phyloP scores from a whole-genome alignment of 2,329 filamentous ascomycete genomes.

The Colletotrichum euphorbiae region DNA sequence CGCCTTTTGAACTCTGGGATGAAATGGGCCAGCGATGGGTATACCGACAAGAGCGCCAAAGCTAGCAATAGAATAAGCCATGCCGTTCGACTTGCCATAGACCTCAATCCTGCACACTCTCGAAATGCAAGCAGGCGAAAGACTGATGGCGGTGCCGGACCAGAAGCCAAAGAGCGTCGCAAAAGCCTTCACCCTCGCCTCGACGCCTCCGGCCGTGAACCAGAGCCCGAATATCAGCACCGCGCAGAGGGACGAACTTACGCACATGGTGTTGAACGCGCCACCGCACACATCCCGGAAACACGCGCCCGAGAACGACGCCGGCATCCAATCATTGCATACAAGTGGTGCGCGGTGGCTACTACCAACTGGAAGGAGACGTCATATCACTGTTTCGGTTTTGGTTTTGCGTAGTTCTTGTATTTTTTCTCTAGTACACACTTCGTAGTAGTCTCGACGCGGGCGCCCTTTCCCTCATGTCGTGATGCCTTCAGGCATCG shows the following conservation, averaged over 20 bases:
- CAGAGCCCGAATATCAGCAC: neutral
- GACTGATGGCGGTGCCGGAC: conserved; percentile 75
- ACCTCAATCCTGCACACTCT: no score
- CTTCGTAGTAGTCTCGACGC: accelerated
- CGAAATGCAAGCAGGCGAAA: conserved; percentile 78
- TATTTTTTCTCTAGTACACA: no score
- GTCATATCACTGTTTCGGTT: no score
- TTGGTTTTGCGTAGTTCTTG: no score
- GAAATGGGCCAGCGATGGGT: neutral
- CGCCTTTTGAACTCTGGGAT: no score
- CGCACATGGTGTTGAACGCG: no score
- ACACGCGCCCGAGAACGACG: neutral
- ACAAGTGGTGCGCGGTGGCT: no score
- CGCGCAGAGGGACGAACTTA: no score
- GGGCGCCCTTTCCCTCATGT: no score
- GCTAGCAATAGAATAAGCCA: neutral
- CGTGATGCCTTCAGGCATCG: no score
- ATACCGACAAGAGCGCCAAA: neutral
- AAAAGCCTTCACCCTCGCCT: conserved; percentile 68
- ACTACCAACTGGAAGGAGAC: no score
- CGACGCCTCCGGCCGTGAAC: conserved; percentile 46
- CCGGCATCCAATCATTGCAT: no score
- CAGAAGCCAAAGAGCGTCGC: conserved; percentile 76
- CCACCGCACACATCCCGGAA: neutral
- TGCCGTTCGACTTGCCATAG: neutral